Evolutionary conservation across 208 protist genomes (phyloP).

Genomic region (Polymyxa betae): DNA sequence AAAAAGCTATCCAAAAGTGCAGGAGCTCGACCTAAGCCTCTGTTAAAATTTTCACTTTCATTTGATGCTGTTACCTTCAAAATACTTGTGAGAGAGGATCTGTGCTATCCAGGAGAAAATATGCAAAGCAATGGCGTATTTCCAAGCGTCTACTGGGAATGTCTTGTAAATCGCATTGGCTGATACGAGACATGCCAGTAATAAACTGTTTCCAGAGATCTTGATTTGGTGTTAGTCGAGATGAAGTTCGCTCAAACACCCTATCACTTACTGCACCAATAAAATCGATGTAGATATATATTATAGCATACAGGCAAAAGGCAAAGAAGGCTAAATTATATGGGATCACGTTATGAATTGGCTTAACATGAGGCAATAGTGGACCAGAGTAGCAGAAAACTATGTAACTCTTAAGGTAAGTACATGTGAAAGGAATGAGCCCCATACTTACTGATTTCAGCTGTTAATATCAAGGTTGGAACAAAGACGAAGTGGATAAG

Average conservation of each 20-base stretch:
- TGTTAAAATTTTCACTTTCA: not conserved
- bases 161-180: not conserved
- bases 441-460: not conserved
- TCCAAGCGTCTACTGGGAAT: not conserved
- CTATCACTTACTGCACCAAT: not conserved
- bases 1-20: not conserved
- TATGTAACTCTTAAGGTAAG: not conserved
- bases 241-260: not conserved
- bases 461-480: not conserved
- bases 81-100: not conserved
- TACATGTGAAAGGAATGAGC: not conserved
- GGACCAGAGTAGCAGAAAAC: not conserved
- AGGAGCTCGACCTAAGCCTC: not conserved
- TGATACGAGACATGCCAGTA: not conserved
- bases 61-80: not conserved
- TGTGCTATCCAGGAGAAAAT: not conserved
- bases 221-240: not conserved
- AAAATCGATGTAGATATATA: not conserved
- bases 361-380: not conserved
- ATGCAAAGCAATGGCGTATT: not conserved
- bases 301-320: not conserved
- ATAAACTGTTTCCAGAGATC: too few relatives aligned
- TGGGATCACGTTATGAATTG: not conserved
- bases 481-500: not conserved
- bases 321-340: not conserved